Evolutionary conservation across 1,284 basidiomycete genomes (phyloP).

Genomic region (Pseudozyma sp.): DNA sequence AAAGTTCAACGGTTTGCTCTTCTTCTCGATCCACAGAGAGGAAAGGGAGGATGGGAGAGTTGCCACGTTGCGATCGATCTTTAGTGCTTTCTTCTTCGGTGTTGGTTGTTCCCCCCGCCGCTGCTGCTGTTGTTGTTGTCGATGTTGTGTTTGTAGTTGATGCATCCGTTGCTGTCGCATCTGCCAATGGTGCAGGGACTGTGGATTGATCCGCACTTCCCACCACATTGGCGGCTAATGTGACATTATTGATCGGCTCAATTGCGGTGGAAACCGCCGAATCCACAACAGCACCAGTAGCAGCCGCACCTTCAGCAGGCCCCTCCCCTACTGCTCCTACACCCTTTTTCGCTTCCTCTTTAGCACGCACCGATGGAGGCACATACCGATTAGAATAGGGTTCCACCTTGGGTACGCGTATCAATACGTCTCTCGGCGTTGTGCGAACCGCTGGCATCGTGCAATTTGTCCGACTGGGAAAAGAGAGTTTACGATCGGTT

Average conservation of each 20-base stretch:
- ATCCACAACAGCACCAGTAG: not conserved
- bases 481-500: not conserved
- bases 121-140: not conserved
- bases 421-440: conserved; percentile 40
- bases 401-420: conserved; percentile 53
- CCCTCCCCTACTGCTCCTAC: conserved; percentile 5
- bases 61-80: conserved; percentile 28
- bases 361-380: conserved; percentile 33
- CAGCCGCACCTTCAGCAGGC: conserved; percentile 2
- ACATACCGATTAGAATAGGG: conserved; percentile 47
- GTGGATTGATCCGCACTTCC: no score
- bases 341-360: conserved; percentile 32
- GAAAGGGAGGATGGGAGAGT: conserved; percentile 40
- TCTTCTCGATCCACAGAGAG: conserved; percentile 26
- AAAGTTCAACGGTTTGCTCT: conserved; percentile 30
- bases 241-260: not conserved
- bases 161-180: not conserved
- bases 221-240: no score
- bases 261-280: not conserved
- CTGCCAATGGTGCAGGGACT: not conserved
- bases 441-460: conserved; percentile 48
- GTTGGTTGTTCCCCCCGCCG: not conserved
- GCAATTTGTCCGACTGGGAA: not conserved
- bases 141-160: not conserved
- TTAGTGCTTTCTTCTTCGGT: not conserved